These are phyloP conservation scores for Phytopythium montanum DNA, from an alignment of 352 stramenopile genomes.

Conservation along the genomic window DNA sequence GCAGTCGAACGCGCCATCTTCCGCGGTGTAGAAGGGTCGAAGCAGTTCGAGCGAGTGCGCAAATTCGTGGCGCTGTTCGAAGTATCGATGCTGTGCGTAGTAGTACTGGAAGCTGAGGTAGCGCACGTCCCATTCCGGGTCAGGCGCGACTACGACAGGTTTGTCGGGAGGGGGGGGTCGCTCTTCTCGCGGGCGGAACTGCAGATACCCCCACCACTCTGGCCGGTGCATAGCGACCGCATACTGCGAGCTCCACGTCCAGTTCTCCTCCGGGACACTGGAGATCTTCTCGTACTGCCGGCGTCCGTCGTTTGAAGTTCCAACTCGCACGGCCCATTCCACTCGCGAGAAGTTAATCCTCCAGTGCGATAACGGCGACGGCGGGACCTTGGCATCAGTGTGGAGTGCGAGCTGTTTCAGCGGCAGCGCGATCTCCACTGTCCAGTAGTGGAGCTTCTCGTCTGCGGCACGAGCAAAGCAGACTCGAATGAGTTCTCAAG, in stretches of 20 bases:
- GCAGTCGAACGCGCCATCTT: conserved; percentile 18
- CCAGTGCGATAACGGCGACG: conserved; percentile 42
- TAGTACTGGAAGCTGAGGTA: conserved; percentile 64
- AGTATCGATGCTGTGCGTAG: conserved; percentile 54
- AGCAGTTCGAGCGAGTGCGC: conserved; percentile 25
- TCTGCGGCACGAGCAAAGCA: conserved; percentile 6
- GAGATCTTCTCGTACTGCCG: conserved; percentile 50
- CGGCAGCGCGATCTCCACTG: conserved; percentile 75
- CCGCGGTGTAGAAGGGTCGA: conserved; percentile 24
- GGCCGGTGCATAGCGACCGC: conserved; percentile 86
- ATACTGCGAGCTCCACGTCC: conserved; percentile 87
- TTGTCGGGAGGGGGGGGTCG: conserved; percentile 1
- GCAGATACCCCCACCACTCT: conserved; percentile 87
- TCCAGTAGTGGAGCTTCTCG: conserved; percentile 69
- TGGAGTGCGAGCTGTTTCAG: conserved; percentile 49
- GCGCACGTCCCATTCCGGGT: conserved; percentile 43
- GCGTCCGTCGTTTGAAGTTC: conserved; percentile 8
- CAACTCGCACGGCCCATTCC: conserved; percentile 57
- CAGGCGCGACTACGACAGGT: conserved; percentile 20
- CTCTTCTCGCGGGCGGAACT: conserved; percentile 46
- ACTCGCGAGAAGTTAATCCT: conserved; percentile 90
- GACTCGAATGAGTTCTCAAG: not conserved
- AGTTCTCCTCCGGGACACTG: conserved; percentile 64
- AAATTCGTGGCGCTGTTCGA: conserved; percentile 23
- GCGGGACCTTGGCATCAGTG: conserved; percentile 32